A percentile compares a stretch with the other conserved stretches of the same genome.
These are phyloP conservation scores for Plasmopara viticola DNA, from an alignment of 352 stramenopile species.

Conservation along the genomic window DNA sequence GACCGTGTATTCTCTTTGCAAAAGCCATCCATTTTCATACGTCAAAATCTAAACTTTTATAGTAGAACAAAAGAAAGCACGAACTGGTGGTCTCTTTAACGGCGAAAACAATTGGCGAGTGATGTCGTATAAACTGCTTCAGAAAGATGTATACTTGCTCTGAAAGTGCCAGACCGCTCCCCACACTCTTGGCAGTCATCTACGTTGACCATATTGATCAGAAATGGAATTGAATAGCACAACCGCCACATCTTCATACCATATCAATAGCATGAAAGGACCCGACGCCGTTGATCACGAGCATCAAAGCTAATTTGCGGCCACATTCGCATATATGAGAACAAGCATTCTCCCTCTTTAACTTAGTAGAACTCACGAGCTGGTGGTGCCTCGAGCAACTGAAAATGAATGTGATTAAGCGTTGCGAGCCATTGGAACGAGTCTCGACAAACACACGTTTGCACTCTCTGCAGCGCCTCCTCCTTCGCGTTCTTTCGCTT, in stretches of 20 bases:
- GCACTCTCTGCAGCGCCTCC: constrained; percentile 28
- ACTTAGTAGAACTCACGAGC: constrained; percentile 25
- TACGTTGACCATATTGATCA: constrained; percentile 1
- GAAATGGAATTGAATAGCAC: too few species aligned
- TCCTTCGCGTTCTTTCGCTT: constrained; percentile 14
- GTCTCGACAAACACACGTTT: constrained; percentile 48
- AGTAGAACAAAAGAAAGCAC: background rate
- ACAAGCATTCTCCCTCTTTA: background rate
- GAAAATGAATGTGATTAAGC: constrained; percentile 64
- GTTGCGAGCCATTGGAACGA: constrained; percentile 72
- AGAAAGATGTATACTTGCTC: constrained; percentile 62
- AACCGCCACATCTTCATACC: constrained; percentile 11
- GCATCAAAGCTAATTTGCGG: constrained; percentile 32
- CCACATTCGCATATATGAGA: constrained; percentile 4
- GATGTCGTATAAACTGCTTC: constrained; percentile 61
- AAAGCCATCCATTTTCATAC: background rate
- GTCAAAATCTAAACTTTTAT: background rate
- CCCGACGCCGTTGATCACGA: constrained; percentile 55
- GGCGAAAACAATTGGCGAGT: constrained; percentile 65
- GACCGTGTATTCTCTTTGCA: constrained; percentile 17
- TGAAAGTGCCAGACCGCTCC: constrained; percentile 40
- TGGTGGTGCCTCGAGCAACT: constrained; percentile 40
- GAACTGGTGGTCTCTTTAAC: constrained; percentile 38
- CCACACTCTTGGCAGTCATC: constrained; percentile 54
- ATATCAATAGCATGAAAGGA: constrained; percentile 71